A percentile compares a stretch with the other conserved stretches of the same genome.
These are phyloP conservation scores for Arthrobotrys iridis DNA, from an alignment of 2,329 filamentous ascomycete genomes.

Conservation along the genomic window DNA sequence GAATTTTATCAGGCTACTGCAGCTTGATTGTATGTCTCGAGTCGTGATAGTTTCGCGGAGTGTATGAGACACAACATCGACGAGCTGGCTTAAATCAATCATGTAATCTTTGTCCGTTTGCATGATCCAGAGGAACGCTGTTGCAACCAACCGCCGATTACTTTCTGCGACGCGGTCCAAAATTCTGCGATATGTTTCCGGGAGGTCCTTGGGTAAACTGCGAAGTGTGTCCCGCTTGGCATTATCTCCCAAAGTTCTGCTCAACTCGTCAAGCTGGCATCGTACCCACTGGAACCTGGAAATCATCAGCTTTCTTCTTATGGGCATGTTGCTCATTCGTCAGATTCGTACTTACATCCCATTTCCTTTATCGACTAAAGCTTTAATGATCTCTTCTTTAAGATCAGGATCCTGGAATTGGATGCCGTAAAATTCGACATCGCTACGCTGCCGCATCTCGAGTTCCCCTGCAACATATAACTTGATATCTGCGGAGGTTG, in stretches of 20 bases:
- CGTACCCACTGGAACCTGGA: conserved; percentile 41
- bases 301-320: too few species aligned
- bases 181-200: conserved; percentile 28
- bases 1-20: conserved; percentile 17
- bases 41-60: neutral
- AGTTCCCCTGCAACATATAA: conserved; percentile 26
- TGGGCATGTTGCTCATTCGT: neutral
- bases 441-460: conserved; percentile 3
- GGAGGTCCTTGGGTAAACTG: conserved; percentile 18
- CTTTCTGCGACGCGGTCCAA: neutral
- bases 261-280: conserved; percentile 17
- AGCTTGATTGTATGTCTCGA: conserved; percentile 8
- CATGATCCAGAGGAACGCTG: neutral
- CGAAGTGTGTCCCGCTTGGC: neutral
- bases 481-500: conserved; percentile 19
- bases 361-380: neutral
- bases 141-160: neutral
- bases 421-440: conserved; percentile 25
- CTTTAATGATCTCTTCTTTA: conserved; percentile 14
- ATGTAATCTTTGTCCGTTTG: too few species aligned
- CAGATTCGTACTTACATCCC: conserved; percentile 17
- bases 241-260: conserved; percentile 12
- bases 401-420: conserved; percentile 3
- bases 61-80: conserved; percentile 7
- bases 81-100: neutral